Evolutionary conservation across 192 early-diverging fungal species (phyloP), one percentile per base, ranked within the genome.

Genomic region (Chytriomyces sp.): DNA sequence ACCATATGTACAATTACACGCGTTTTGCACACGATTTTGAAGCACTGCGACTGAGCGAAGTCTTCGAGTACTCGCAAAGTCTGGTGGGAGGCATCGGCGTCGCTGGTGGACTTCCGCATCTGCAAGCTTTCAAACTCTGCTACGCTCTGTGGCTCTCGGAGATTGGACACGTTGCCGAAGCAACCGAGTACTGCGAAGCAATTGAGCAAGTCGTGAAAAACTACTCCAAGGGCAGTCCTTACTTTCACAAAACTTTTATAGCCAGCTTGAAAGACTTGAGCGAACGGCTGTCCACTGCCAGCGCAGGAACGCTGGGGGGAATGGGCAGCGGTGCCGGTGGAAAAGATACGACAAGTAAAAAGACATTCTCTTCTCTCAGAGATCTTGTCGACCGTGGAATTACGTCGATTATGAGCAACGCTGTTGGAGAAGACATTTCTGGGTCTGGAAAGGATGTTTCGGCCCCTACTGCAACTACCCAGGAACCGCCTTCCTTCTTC

Each of bases 71-170:
- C 80, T 86, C 90, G 10, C 83, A 87, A 49, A 89, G 90, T 11
- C 79, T 89, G 23, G 81, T 79, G 28, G 57, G 80, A 83, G 26
- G 81, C 71, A 50, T 65, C 35, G 84, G 83, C 26, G 35, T 78
- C 26, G 80, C 88, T 20, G 86, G 88, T 18, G 77, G 82, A 23
- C 65, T 99, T n/a, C 93, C 94, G n/a, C 93, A 93, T 74, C 80
- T 99, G 60, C 96, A 97, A 76, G 89, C 90, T 0, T 96, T 95
- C 89, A 98, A 98, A 77, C 83, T 99, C 6, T 69, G 82, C 43
- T 88, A 94, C 75, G 94, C 94, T 16, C 92, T 89, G 87, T 90
- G 91, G 80, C 85, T 99, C 7, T 87, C 89, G 8, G 96, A 97
- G 63, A 84, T 89, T 63, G 95, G 97, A 5, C 87, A 90, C 75